Evolutionary conservation across 345 rosid genomes (phyloP), one percentile per base, ranked within the genome.

Genomic region (Sisymbrium altissimum): DNA sequence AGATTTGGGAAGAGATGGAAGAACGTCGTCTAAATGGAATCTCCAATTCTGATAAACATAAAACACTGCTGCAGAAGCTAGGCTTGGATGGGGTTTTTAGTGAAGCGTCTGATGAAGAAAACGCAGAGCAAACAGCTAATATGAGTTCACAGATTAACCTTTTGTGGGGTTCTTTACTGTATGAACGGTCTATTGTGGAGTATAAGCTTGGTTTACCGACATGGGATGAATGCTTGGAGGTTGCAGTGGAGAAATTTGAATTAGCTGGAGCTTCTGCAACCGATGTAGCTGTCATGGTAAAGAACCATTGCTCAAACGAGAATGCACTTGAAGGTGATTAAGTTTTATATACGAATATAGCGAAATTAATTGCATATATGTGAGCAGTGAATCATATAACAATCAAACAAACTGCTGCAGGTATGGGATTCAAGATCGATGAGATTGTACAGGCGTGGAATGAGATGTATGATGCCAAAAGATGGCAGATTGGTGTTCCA

Each of bases 361-460:
- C 45, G 9, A 17, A 36, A 55, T 12, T n/a, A 30, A 13, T 55
- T 44, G 19, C 8, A 36, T 17, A 59, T 19, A 56, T 15, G 25
- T 15, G 25, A 10, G 35, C 19, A 54, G 36, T 14, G 23, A 30
- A 4, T 25, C 56, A 9, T 21, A 18, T 66, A 27, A 66, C 27
- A 23, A 59, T 25, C 36, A 52, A 62, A 69, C 18, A 18, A 27
- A 70, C 17, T 48, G 46, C 9, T 59, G 68, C 81, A 83, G 94
- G 90, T 78, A 78, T 90, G 81, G 96, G 97, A 40, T 95, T 95
- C 83, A 90, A 92, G 83, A 87, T 95, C 12, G 97, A 92, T 67
- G 99, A 95, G 83, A 92, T 95, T 57, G 93, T 95, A 50, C 97
- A 92, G 79, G 99, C 99, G 27, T 92, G 97, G 97, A 95, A 90